These are phyloP conservation scores for Phytophthora citrophthora DNA, from an alignment of 352 stramenopile species.

Conservation along the genomic window DNA sequence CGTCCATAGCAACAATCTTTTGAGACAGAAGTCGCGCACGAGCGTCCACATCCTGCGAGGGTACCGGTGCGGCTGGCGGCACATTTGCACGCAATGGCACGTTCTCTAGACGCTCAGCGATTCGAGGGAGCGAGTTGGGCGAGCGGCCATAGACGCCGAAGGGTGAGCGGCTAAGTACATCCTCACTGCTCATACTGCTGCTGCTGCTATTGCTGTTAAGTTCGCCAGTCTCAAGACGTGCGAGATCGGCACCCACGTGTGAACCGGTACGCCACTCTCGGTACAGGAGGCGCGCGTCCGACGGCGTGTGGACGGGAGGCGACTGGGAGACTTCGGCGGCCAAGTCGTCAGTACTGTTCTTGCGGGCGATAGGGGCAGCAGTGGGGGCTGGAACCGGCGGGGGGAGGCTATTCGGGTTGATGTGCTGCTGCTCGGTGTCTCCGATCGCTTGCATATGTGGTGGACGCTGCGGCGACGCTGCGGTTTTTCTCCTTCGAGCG, in stretches of 20 bases:
- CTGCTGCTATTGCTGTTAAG: constrained; percentile 10
- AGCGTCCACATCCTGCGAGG: constrained; percentile 47
- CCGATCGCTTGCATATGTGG: constrained; percentile 31
- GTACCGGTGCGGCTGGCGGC: constrained; percentile 16
- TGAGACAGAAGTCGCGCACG: constrained; percentile 69
- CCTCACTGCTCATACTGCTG: constrained; percentile 63
- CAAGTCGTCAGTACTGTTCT: constrained; percentile 77
- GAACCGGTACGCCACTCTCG: constrained; percentile 80
- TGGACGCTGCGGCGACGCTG: not conserved
- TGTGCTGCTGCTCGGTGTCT: constrained; percentile 17
- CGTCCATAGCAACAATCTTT: constrained; percentile 54
- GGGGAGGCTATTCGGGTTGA: constrained; percentile 6
- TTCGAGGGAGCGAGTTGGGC: constrained; percentile 67
- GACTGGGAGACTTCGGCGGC: constrained; percentile 52
- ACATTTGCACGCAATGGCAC: constrained; percentile 60
- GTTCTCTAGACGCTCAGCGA: constrained; percentile 74
- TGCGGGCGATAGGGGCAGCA: constrained; percentile 28
- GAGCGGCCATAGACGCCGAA: constrained; percentile 61
- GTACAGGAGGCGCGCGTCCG: constrained; percentile 77
- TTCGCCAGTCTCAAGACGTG: constrained; percentile 27
- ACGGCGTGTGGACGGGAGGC: constrained; percentile 55
- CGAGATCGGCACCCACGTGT: constrained; percentile 47
- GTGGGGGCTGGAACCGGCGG: constrained; percentile 6
- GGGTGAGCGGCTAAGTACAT: constrained; percentile 66
- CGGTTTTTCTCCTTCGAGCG: constrained; percentile 1